Base-by-base conservation (phyloP, 495 filamentous ascomycete genomes). In the Stereocaulon alpinum region DNA sequence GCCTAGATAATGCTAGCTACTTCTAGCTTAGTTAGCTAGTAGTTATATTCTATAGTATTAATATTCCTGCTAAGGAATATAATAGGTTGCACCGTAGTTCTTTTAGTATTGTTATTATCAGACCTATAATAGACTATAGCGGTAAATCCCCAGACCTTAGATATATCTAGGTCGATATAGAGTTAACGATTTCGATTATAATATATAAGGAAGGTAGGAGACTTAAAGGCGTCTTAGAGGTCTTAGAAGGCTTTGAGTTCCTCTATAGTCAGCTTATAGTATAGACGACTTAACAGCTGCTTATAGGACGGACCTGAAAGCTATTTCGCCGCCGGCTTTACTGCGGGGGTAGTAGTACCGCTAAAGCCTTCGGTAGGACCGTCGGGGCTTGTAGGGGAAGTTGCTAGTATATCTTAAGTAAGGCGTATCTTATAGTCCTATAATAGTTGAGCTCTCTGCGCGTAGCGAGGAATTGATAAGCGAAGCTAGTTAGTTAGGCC, bases 51-150 rank as follows among this genome's bases (percentile, higher is more conserved):
- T 2, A 11, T 12, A 5, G 3, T 30, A 52, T 52, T 52, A 30
- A 52, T 30, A 30, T 30, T 52, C 6, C 27, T 3, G 27, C 6
- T 52, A 34, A 51, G 5, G 17, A 51, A 51, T n/a, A 51, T 30
- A 20, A 51, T 51, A 27, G 11, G 15, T 50, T 50, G 6, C 6
- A 50, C 47, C 14, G 24, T 7, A 1, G 17, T 59, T 18, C 41
- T 37, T 22, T 17, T 40, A 24, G 30, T 15, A 30, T 34, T 45
- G 6, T 29, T 56, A 40, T 45, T 48, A 40, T 60, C 41, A 40
- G 40, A 40, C 15, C 51, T 24, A 61, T 64, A 60, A 55, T 52
- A 65, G 14, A 62, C 42, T 54, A 62, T 61, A 40, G 22, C 18
- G 10, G 18, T 49, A 55, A 64, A 59, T 10, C 40, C 18, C 32